Evolutionary conservation across 1,284 basidiomycete genomes (phyloP).

Genomic region (Rhodofomes roseus): DNA sequence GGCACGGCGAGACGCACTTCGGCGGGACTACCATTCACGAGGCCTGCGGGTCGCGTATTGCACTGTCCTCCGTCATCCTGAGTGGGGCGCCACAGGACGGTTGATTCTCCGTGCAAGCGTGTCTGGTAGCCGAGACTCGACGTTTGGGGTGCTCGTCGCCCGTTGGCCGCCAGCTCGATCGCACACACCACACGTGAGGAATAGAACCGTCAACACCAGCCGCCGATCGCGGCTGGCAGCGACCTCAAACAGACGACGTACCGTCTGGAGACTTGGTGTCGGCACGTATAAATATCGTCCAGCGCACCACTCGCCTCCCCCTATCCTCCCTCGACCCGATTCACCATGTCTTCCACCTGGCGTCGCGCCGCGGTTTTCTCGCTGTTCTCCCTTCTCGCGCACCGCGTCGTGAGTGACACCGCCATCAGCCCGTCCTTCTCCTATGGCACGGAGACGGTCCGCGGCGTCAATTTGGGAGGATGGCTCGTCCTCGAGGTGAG

Average conservation of each 20-base stretch:
- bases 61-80: background rate
- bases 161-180: background rate
- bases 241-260: background rate
- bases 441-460: constrained; percentile 57
- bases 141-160: background rate
- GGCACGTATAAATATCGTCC: background rate
- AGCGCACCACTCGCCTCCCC: background rate
- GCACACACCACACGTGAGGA: background rate
- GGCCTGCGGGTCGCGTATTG: background rate
- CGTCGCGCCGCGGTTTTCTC: constrained; percentile 12
- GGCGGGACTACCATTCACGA: background rate
- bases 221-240: background rate
- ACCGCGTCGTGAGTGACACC: constrained; percentile 21
- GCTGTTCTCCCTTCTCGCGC: constrained; percentile 16
- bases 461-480: constrained; percentile 75
- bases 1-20: background rate
- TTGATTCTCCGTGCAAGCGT: background rate
- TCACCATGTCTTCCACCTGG: constrained; percentile 18
- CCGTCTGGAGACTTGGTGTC: background rate
- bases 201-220: background rate
- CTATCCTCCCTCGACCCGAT: constrained; percentile 7
- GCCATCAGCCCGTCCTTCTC: constrained; percentile 41
- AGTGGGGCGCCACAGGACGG: background rate
- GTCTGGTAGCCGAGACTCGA: background rate
- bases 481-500: constrained; percentile 77